phyloP scores from a whole-genome alignment of 2,329 filamentous ascomycete species.

The Periconia sp. region DNA sequence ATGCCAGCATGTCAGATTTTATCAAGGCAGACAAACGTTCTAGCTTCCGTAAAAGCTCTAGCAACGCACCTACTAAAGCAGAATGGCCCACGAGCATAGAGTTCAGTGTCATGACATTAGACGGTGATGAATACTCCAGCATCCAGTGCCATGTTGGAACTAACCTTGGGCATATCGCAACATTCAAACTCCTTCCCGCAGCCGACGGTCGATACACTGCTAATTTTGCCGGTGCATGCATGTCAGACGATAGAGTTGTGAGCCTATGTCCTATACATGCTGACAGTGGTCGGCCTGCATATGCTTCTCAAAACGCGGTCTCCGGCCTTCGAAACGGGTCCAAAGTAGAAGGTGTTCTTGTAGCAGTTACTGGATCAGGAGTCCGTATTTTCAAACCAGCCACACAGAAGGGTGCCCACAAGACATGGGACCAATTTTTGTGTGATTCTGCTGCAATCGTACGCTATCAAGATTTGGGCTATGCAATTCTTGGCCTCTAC shows the following conservation, averaged over 20 bases:
- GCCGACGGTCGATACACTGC: conserved; percentile 69
- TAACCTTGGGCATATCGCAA: conserved; percentile 77
- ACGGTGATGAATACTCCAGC: conserved; percentile 93
- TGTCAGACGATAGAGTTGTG: conserved; percentile 69
- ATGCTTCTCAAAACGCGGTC: conserved; percentile 74
- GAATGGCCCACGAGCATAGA: conserved; percentile 84
- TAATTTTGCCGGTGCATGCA: conserved; percentile 67
- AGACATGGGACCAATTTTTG: conserved; percentile 79
- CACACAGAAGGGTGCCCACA: conserved; percentile 84
- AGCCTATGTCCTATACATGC: conserved; percentile 78
- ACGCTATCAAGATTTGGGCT: conserved; percentile 72
- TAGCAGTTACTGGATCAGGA: conserved; percentile 73
- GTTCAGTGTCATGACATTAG: conserved; percentile 86
- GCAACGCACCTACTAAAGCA: conserved; percentile 47
- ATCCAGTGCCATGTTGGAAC: conserved; percentile 93
- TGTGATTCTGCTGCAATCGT: conserved; percentile 81
- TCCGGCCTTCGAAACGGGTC: conserved; percentile 72
- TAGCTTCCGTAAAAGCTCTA: conserved; percentile 65
- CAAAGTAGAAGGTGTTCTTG: conserved; percentile 76
- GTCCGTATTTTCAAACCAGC: conserved; percentile 88
- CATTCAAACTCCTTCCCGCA: conserved; percentile 85
- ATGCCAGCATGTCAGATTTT: conserved; percentile 71
- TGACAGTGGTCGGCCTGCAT: conserved; percentile 73
- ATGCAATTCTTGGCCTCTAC: conserved; percentile 81
- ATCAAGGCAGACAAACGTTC: conserved; percentile 73